Conservation (phyloP, 2,329 filamentous ascomycete genomes). For the Colletotrichum plurivorum region DNA sequence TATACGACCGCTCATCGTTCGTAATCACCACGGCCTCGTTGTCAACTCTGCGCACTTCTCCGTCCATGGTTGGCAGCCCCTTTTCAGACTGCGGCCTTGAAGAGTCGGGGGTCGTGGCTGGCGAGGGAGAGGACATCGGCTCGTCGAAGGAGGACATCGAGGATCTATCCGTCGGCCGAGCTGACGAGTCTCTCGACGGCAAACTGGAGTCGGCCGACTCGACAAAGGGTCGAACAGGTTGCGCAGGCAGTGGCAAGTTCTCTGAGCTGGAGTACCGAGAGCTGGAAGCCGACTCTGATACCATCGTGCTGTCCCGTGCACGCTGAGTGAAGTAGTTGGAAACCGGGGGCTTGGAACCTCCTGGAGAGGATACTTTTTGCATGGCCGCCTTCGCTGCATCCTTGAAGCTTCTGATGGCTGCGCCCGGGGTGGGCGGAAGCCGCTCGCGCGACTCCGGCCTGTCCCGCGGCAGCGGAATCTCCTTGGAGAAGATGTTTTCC, state of each 20-base stretch:
- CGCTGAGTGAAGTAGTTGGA: slow-evolving; percentile 33
- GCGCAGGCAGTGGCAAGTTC: background rate
- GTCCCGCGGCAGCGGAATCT: slow-evolving; percentile 14
- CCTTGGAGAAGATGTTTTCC: slow-evolving; percentile 1
- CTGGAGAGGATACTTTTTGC: slow-evolving; percentile 39
- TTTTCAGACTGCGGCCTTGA: slow-evolving; percentile 58
- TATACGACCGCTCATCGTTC: slow-evolving; percentile 36
- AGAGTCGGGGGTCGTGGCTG: slow-evolving; percentile 55
- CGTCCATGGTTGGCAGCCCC: slow-evolving; percentile 44
- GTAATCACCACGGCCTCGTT: slow-evolving; percentile 34
- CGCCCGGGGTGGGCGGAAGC: slow-evolving; percentile 16
- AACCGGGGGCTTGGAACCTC: slow-evolving; percentile 37
- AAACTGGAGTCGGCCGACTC: slow-evolving; percentile 19
- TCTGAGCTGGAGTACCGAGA: slow-evolving; percentile 32
- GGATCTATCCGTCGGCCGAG: slow-evolving; percentile 34
- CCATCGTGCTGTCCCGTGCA: slow-evolving; percentile 17
- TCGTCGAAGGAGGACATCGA: slow-evolving; percentile 54
- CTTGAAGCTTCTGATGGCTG: slow-evolving; percentile 46
- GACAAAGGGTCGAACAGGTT: slow-evolving; percentile 22
- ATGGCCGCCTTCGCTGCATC: slow-evolving; percentile 54
- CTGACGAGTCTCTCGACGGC: slow-evolving; percentile 33
- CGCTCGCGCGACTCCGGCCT: slow-evolving; percentile 15
- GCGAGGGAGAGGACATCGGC: slow-evolving; percentile 50
- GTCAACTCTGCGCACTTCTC: slow-evolving; percentile 35
- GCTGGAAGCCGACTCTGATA: slow-evolving; percentile 35